These are phyloP conservation scores for Cinnamomum chago DNA, from an alignment of 164 flowering plant species.

Conservation along the genomic window DNA sequence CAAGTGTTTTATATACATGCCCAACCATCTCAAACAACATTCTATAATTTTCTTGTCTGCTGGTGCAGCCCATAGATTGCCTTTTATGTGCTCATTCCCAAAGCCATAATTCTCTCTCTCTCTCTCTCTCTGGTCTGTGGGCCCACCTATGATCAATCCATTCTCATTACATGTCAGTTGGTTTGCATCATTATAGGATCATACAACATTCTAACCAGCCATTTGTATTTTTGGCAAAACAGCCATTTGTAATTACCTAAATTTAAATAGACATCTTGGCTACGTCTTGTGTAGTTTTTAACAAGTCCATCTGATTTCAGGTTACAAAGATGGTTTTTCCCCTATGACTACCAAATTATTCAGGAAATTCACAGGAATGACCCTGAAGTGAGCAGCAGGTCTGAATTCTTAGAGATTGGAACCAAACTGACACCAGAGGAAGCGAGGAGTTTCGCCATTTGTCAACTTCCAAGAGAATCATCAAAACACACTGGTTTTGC, in stretches of 20 bases:
- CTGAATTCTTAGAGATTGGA: conserved; percentile 44
- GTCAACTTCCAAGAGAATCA: conserved; percentile 69
- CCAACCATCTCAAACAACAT: too few species aligned
- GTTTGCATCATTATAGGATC: not conserved
- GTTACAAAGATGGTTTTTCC: conserved; percentile 88
- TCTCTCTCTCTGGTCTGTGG: too few species aligned
- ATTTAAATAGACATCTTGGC: too few species aligned
- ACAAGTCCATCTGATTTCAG: conserved; percentile 32
- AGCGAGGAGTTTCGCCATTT: conserved; percentile 68
- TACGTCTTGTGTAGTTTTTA: not conserved
- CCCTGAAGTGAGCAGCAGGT: conserved; percentile 42
- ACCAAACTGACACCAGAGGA: conserved; percentile 61
- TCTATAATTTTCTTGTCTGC: too few species aligned
- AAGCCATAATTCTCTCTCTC: too few species aligned
- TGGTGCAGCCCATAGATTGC: too few species aligned
- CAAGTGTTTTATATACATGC: too few species aligned
- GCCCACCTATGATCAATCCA: too few species aligned
- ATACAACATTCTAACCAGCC: not conserved
- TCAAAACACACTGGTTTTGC: conserved; percentile 96
- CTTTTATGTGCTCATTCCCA: too few species aligned
- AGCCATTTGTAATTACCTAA: not conserved
- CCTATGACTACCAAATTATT: conserved; percentile 84
- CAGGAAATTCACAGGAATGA: conserved; percentile 80
- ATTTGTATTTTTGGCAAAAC: too few species aligned
- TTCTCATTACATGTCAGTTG: not conserved